Evolutionary conservation across 208 protist genomes (phyloP), one percentile per base, ranked within the genome.

Genomic region (Wallacemonas sp.): DNA sequence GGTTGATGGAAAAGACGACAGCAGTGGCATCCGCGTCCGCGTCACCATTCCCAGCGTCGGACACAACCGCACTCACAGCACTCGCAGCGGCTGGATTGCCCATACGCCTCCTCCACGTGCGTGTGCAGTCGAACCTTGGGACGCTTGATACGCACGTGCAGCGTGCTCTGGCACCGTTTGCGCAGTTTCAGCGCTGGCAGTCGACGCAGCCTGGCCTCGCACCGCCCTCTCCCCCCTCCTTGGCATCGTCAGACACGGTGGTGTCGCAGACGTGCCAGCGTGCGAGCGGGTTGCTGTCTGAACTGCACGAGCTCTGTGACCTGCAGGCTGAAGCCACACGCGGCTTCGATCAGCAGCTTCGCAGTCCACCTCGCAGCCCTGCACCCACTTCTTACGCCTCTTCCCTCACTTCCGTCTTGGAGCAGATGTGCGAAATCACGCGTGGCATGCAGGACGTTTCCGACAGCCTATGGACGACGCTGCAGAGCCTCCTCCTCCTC

Each of bases 321-420:
- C 64, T 74, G 38, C 64, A 79, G 41, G 47, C 30, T 9, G 74
- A 79, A 17, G 68, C 74, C 1, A 70, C 73, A 19, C 68, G 48
- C 2, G 46, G 58, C 5, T 55, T 79, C 24, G 58, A 74, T 33
- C 57, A 48, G 0, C 55, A 79, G 19, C 64, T 79, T 21, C 62
- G 30, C 30, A 27, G 14, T 6, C 32, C 19, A 21, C 9, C 24
- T 14, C 24, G 24, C 23, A n/a, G 47, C n/a, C 21, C 21, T 19
- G 11, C 26, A 1, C 30, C 47, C 0, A 4, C 11, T 9, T 47
- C 47, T 17, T 26, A 16, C 47, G 47, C 47, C 23, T 33, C 24
- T 23, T 55, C 30, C 17, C 47, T 23, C 2, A 23, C 1, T 9
- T 16, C 6, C 23, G 8, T 55, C 24, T 23, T 68, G 2, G 32